These are phyloP conservation scores for Venturia carpophila DNA, from an alignment of 2,329 filamentous ascomycete genomes.

Conservation along the genomic window DNA sequence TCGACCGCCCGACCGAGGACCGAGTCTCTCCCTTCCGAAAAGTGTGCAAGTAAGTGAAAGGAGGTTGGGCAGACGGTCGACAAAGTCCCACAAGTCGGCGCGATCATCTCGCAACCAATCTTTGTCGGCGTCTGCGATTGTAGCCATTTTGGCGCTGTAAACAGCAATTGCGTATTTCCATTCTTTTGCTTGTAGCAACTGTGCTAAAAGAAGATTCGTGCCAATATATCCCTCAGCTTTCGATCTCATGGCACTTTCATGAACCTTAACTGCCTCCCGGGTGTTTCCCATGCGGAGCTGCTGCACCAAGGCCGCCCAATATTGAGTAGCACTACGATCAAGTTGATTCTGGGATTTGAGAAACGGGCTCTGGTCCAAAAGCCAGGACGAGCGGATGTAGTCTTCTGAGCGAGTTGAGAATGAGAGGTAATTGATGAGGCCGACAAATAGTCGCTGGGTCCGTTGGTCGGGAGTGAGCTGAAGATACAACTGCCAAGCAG, in stretches of 20 bases:
- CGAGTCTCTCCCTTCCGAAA: not conserved
- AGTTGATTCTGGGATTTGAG: not conserved
- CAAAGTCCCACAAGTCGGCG: slow-evolving; percentile 1
- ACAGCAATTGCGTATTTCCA: slow-evolving; percentile 4
- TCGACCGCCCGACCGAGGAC: not conserved
- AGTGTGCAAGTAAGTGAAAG: not conserved
- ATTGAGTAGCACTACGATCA: not conserved
- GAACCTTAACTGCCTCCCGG: not conserved
- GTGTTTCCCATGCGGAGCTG: not conserved
- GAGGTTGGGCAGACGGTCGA: not conserved
- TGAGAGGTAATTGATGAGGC: slow-evolving; percentile 14
- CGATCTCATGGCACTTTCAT: not conserved
- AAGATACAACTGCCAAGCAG: slow-evolving; percentile 14
- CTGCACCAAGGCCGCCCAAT: not conserved
- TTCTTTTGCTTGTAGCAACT: slow-evolving; percentile 11
- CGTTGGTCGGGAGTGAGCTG: not conserved
- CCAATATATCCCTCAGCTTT: slow-evolving; percentile 10
- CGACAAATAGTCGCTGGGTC: not conserved
- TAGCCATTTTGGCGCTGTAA: slow-evolving; percentile 4
- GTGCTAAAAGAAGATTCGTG: slow-evolving; percentile 12
- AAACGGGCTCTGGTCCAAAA: not conserved
- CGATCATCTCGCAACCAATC: slow-evolving; percentile 12
- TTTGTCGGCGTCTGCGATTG: not conserved
- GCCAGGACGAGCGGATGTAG: slow-evolving; percentile 2
- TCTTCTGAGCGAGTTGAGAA: slow-evolving; percentile 9